phyloP scores from a whole-genome alignment of 148 eudicot genomes.

The Nepenthes mirabilis region DNA sequence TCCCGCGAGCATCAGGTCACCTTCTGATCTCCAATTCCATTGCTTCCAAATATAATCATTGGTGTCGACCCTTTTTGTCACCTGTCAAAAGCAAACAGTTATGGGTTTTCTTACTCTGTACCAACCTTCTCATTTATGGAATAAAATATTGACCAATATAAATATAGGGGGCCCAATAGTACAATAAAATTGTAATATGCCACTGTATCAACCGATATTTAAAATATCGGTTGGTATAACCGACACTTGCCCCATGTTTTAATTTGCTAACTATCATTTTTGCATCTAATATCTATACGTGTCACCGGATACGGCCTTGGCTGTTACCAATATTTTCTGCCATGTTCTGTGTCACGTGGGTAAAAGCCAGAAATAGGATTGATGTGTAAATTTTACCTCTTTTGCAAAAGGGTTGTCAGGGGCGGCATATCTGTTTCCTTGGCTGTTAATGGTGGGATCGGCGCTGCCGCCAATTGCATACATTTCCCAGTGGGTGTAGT shows the following conservation, averaged over 20 bases:
- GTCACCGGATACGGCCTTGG: too few relatives aligned
- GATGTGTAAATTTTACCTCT: conserved; percentile 22
- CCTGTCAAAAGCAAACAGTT: conserved; percentile 8
- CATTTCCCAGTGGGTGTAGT: conserved; percentile 96
- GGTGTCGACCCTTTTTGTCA: conserved; percentile 53
- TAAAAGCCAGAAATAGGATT: neutral
- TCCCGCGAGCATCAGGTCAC: conserved; percentile 68
- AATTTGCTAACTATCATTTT: too few relatives aligned
- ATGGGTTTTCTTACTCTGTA: neutral
- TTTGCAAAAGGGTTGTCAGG: conserved; percentile 62
- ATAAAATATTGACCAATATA: too few relatives aligned
- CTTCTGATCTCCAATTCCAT: conserved; percentile 99
- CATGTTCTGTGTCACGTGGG: too few relatives aligned
- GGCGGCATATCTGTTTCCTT: conserved; percentile 86
- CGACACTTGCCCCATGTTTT: too few relatives aligned
- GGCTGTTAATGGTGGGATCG: conserved; percentile 89
- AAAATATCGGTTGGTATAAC: too few relatives aligned
- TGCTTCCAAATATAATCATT: conserved; percentile 29
- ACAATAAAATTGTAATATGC: too few relatives aligned
- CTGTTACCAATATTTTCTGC: too few relatives aligned
- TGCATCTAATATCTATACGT: too few relatives aligned
- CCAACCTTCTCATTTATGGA: neutral
- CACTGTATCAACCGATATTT: too few relatives aligned
- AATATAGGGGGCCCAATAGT: too few relatives aligned
- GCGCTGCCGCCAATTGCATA: conserved; percentile 95